Evolutionary conservation across 1,284 basidiomycete species (phyloP).

Genomic region (Rhodotorula sp.): DNA sequence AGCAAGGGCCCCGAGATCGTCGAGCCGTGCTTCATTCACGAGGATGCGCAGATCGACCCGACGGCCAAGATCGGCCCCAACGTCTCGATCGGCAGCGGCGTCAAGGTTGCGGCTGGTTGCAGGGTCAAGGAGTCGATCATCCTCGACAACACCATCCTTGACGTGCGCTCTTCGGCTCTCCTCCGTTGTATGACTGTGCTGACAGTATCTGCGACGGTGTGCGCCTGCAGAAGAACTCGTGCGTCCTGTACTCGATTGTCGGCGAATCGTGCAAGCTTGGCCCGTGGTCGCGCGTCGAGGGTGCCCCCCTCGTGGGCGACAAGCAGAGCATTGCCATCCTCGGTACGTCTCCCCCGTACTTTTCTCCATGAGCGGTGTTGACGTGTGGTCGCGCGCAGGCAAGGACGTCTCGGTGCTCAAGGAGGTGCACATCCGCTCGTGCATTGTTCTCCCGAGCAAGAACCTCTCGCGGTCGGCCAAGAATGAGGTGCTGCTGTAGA

Average conservation of each 20-base stretch:
- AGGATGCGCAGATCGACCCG: conserved; percentile 53
- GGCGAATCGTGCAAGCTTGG: conserved; percentile 53
- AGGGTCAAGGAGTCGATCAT: conserved; percentile 57
- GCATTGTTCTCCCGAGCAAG: conserved; percentile 58
- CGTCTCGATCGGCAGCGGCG: conserved; percentile 53
- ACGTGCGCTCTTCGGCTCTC: conserved; percentile 39
- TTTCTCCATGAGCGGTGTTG: background rate
- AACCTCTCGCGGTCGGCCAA: conserved; percentile 52
- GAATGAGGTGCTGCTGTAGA: conserved; percentile 56
- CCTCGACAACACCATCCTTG: conserved; percentile 54
- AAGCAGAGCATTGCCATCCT: conserved; percentile 56
- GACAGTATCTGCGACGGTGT: background rate
- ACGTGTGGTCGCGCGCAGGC: conserved; percentile 36
- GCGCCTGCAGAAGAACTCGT: conserved; percentile 52
- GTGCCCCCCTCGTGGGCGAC: conserved; percentile 48
- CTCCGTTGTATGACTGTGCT: background rate
- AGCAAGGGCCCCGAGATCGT: conserved; percentile 51
- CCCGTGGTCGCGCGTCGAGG: conserved; percentile 57
- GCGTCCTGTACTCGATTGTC: conserved; percentile 56
- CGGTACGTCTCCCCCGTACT: conserved; percentile 45
- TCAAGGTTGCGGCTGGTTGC: conserved; percentile 54
- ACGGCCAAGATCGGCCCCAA: conserved; percentile 57
- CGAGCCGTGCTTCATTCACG: conserved; percentile 56
- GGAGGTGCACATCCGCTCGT: conserved; percentile 53
- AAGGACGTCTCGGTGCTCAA: conserved; percentile 54